Base-by-base conservation (phyloP, 2,329 filamentous ascomycete species). In the Akanthomyces dipterigenus region DNA sequence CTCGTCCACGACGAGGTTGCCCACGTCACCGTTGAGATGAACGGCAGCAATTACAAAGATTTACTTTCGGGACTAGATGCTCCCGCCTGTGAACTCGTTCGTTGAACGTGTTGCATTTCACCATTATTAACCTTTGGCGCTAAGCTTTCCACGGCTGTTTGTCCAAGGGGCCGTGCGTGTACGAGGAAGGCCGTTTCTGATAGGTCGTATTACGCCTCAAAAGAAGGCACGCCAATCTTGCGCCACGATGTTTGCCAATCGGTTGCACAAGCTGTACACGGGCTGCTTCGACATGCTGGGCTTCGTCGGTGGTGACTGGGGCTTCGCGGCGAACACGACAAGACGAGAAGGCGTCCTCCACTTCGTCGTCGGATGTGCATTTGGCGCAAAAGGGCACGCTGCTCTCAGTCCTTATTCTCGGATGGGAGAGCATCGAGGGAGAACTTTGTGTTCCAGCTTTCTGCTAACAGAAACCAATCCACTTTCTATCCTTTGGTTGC, bases 301-400 rank as follows among this genome's bases (percentile, higher is more conserved):
- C 42, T 61, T 61, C 16, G 59, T 61, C 43, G 51, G 42, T n/a
- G 59, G 59, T 24, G 59, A 50, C 51, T 50, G 43, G 59, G 59
- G 59, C 11, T 50, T 48, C 14, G 59, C 50, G 22, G 42, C 42
- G 11, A 56, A 55, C 51, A 56, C 59, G 22, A 50, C 42, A 50
- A 5, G 51, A 43, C 24, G 45, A 51, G 3, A 45, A 20, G 20
- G 18, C 1, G 5, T 6, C 57, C 14, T 11, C 40, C 14, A 5
- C 38, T 20, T 7, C 8, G 20, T 11, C 43, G n/a, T 9, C 28
- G 6, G 6, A 18, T 8, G 46, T 20, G 3, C 9, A 20, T 16
- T 16, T 50, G 24, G 18, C 31, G 34, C 22, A 16, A n/a, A 34
- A 31, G 42, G 42, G 49, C 3, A 40, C 36, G n/a, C 16, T 48